These are phyloP conservation scores for Coix lacrymajobi DNA, from an alignment of 176 grass and related monocot species.

Conservation along the genomic window DNA sequence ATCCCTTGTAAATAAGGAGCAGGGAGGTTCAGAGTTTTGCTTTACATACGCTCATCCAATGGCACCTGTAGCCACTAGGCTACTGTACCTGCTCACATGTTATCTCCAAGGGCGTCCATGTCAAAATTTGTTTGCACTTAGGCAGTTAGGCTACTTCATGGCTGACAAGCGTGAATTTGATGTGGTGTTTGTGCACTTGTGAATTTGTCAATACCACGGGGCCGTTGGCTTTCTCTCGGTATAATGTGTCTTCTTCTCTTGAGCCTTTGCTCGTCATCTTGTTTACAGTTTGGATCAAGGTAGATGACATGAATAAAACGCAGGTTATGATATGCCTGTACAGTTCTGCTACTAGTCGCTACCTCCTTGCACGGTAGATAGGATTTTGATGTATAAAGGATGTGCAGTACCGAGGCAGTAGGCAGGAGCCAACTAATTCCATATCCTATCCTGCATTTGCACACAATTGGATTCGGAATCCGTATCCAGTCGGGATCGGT, in stretches of 20 bases:
- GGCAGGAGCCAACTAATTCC: too few species aligned
- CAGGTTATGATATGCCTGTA: too few species aligned
- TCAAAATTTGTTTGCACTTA: background rate
- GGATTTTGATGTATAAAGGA: background rate
- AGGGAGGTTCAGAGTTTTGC: constrained; percentile 27
- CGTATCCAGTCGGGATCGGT: too few species aligned
- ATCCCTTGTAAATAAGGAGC: constrained; percentile 20
- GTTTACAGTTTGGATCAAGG: background rate
- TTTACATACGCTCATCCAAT: constrained; percentile 32
- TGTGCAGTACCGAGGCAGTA: background rate
- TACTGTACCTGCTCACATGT: background rate
- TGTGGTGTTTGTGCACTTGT: background rate
- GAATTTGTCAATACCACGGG: background rate
- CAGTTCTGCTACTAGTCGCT: too few species aligned
- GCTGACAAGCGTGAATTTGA: background rate
- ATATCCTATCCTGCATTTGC: too few species aligned
- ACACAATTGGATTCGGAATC: too few species aligned
- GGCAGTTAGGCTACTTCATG: background rate
- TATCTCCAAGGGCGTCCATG: background rate
- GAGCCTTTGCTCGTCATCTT: background rate
- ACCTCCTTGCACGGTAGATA: too few species aligned
- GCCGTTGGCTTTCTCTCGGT: background rate
- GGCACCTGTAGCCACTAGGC: constrained; percentile 1
- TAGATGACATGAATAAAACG: background rate
- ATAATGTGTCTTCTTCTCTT: background rate